phyloP scores from a whole-genome alignment of 2,329 filamentous ascomycete genomes.

The Dactylonectria macrodidyma region DNA sequence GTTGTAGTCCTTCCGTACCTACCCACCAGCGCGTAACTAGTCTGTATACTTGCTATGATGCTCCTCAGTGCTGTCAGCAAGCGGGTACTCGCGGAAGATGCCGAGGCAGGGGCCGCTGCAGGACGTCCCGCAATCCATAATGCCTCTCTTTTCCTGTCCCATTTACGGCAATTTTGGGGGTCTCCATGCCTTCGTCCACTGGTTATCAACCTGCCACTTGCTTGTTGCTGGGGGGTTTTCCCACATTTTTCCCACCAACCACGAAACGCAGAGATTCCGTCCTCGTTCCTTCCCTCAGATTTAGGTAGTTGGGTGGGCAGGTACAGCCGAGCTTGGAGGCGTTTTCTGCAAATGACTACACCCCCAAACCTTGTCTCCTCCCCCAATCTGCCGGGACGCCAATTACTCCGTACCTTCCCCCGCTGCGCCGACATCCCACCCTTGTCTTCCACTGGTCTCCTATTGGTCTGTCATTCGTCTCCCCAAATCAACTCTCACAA shows the following conservation, averaged over 20 bases:
- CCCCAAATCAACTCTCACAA: too few relatives aligned
- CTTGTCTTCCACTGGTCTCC: background rate
- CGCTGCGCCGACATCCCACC: background rate
- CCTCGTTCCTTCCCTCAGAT: background rate
- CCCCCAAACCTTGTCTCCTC: background rate
- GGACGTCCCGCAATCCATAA: background rate
- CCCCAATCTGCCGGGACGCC: background rate
- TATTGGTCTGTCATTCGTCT: background rate
- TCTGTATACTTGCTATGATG: too few relatives aligned
- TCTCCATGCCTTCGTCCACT: background rate
- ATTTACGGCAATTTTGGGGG: slow-evolving; percentile 12
- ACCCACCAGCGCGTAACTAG: too few relatives aligned
- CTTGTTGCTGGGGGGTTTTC: background rate
- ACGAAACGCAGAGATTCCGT: background rate
- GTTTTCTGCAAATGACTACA: background rate
- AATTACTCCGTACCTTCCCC: too few relatives aligned
- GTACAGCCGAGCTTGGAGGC: background rate
- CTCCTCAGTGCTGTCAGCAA: too few relatives aligned
- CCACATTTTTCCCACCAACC: slow-evolving; percentile 20
- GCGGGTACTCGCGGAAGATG: background rate
- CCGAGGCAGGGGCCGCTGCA: background rate
- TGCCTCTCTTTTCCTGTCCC: background rate
- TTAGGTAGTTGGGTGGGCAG: too few relatives aligned
- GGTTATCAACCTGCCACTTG: background rate
- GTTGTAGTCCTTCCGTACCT: too few relatives aligned